A percentile compares a stretch with the other conserved stretches of the same genome.
These are phyloP conservation scores for Melampsora americana DNA, from an alignment of 1,284 basidiomycete genomes.

Conservation along the genomic window DNA sequence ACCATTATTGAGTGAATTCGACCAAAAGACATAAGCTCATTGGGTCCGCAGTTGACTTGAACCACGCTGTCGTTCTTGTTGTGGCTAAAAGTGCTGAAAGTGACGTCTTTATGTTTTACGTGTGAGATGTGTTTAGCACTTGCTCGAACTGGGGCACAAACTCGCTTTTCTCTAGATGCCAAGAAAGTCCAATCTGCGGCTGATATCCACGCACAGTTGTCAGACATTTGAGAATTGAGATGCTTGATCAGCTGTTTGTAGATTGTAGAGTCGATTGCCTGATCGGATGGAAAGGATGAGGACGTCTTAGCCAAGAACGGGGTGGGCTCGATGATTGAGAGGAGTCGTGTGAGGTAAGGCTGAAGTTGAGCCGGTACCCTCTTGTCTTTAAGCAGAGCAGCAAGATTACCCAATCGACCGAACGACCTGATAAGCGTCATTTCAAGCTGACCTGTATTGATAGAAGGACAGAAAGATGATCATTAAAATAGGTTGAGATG, in stretches of 20 bases:
- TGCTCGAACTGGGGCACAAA: no score
- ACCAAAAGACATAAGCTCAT: background rate
- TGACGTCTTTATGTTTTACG: background rate
- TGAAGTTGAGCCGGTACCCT: no score
- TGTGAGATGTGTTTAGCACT: background rate
- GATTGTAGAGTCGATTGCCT: no score
- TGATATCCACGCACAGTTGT: no score
- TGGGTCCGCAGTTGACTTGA: background rate
- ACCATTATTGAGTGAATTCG: conserved; percentile 2
- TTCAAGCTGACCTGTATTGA: conserved; percentile 42
- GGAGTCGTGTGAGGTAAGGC: no score
- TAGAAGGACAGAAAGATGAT: background rate
- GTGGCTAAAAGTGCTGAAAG: background rate
- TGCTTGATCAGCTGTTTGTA: no score
- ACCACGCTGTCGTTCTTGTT: conserved; percentile 7
- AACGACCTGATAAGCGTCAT: background rate
- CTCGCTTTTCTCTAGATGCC: no score
- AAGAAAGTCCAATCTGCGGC: no score
- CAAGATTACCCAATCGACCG: conserved; percentile 13
- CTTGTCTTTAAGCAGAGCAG: background rate
- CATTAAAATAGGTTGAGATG: background rate
- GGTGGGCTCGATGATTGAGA: no score
- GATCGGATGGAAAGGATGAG: no score
- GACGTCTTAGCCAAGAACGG: no score
- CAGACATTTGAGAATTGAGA: no score